Evolutionary conservation across 2,329 filamentous ascomycete species (phyloP), one percentile per base, ranked within the genome.

Genomic region (Fusarium keratoplasticum): DNA sequence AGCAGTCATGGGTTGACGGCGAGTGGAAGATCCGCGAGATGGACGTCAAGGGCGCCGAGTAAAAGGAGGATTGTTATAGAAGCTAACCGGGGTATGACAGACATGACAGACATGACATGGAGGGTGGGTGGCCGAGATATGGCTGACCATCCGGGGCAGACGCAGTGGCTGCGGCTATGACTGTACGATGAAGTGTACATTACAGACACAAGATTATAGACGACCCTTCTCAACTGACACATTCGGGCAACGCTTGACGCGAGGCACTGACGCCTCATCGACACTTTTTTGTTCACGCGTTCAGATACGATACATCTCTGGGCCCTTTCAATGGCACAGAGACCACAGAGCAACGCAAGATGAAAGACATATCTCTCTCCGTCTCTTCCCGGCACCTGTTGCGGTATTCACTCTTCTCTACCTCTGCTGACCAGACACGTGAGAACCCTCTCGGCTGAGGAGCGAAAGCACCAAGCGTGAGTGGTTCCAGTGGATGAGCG

Each of bases 11-110:
- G 92, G 89, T 93, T 27, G 91, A 94, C 75, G 87, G 86, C 27
- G 84, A 86, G 16, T 98, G 96, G 96, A 89, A 90, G 62, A 86
- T 95, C 29, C 89, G 90, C 70, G 93, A 96, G 80, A 90, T 98
- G 84, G 92, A 95, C 79, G 86, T 91, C 68, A 86, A 88, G 65
- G 85, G 84, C 20, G 74, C 74, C 47, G 81, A 83, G 60, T 82
- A 81, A 66, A 64, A 60, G 61, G 35, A 42, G 52, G 33, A 66
- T 14, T 54, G 18, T 54, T 54, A 7, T 52, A 29, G 27, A 55
- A 54, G 50, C 50, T 54, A 54, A 54, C 50, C n/a, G 27, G 47
- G 50, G 27, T 54, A 54, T 54, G 50, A 54, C 50, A 54, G 50
- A 33, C 27, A 54, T 54, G 50, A 54, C 50, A 52, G 47, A 33